Conservation (phyloP, 495 filamentous ascomycete species). For the Podospora bellae-mahoneyi region DNA sequence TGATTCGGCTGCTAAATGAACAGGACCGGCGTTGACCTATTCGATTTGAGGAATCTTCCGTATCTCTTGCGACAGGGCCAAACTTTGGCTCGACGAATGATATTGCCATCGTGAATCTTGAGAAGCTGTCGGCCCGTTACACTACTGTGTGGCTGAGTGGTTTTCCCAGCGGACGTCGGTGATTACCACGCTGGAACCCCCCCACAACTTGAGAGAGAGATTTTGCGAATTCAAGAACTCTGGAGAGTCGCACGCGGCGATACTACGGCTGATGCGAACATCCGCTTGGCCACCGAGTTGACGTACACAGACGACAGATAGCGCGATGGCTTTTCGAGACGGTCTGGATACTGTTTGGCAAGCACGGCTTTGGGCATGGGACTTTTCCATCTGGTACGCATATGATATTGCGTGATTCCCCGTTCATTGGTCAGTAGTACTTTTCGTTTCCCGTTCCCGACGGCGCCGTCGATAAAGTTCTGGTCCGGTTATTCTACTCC, state of each 20-base stretch:
- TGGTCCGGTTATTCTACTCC: neutral
- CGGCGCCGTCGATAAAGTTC: neutral
- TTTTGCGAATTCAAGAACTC: no score
- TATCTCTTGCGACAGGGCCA: neutral
- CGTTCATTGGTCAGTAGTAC: neutral
- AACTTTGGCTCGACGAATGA: neutral
- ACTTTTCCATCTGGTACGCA: neutral
- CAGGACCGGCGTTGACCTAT: neutral
- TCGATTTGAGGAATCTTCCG: neutral
- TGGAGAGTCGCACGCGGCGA: neutral
- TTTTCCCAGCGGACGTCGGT: no score
- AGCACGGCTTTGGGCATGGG: no score
- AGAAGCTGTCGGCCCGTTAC: constrained; percentile 1
- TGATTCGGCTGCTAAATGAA: neutral
- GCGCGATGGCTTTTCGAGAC: neutral
- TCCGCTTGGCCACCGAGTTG: neutral
- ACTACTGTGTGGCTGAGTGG: neutral
- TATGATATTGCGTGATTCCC: neutral
- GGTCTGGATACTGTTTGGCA: no score
- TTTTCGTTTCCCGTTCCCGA: neutral
- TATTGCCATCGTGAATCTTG: neutral
- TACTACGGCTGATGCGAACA: neutral
- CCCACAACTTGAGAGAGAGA: no score
- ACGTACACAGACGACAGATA: neutral
- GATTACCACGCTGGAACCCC: no score